Percentiles rank a stretch among this genome's conserved stretches.
Evolutionary conservation across 83 land plant species (phyloP).

Genomic region (Larix sibirica): DNA sequence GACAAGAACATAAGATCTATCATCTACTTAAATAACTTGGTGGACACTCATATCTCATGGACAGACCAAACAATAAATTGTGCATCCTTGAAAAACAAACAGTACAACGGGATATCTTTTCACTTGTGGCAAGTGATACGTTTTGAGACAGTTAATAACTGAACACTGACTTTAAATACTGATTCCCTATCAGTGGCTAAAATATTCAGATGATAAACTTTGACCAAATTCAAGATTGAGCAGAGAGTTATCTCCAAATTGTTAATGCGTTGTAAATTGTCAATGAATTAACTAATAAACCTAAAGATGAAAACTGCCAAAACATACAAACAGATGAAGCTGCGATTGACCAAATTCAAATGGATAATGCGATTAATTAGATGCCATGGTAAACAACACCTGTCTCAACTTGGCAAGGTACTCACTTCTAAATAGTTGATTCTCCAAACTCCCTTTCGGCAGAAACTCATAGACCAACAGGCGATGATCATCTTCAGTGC

Average conservation of each 20-base stretch:
- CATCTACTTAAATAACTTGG: background rate
- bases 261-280: background rate
- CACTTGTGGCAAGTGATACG: background rate
- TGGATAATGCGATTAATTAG: background rate
- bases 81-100: background rate
- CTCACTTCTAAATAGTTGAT: constrained; percentile 17
- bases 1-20: background rate
- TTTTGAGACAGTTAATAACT: background rate
- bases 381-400: background rate
- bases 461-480: constrained; percentile 12
- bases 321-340: background rate
- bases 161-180: background rate
- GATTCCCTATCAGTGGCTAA: background rate
- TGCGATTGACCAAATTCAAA: background rate
- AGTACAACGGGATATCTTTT: background rate
- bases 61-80: background rate
- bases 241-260: background rate
- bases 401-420: background rate
- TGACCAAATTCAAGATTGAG: background rate
- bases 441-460: constrained; percentile 18
- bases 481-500: constrained; percentile 16
- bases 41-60: background rate
- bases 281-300: background rate
- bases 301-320: background rate
- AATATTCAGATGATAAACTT: background rate